These are phyloP conservation scores for Capsella rubella DNA, from an alignment of 441 rosid genomes.

Conservation along the genomic window DNA sequence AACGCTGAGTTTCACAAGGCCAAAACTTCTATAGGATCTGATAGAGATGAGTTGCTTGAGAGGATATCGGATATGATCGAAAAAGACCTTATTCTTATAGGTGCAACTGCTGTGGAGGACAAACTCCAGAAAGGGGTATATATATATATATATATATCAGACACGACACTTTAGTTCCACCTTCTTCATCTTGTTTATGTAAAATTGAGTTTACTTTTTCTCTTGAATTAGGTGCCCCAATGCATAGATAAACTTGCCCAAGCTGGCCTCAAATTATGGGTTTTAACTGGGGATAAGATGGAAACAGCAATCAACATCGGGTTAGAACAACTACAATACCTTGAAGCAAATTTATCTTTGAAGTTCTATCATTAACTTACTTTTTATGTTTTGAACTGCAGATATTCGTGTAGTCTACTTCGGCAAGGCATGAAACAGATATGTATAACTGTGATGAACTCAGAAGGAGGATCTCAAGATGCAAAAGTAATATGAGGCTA, in stretches of 20 bases:
- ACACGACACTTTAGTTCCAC: background rate
- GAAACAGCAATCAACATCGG: slow-evolving; percentile 99
- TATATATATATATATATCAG: slow-evolving; percentile 26
- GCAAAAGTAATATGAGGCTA: slow-evolving; percentile 60
- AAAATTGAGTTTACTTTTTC: slow-evolving; percentile 40
- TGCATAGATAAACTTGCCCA: slow-evolving; percentile 99
- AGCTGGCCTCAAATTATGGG: slow-evolving; percentile 99
- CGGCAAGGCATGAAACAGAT: slow-evolving; percentile 96
- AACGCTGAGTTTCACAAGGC: slow-evolving; percentile 85
- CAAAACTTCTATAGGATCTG: slow-evolving; percentile 77
- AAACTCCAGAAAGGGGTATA: slow-evolving; percentile 95
- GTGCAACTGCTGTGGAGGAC: slow-evolving; percentile 99
- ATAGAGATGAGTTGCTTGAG: slow-evolving; percentile 85
- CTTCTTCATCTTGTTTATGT: slow-evolving; percentile 25
- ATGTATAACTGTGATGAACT: slow-evolving; percentile 57
- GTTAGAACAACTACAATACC: slow-evolving; percentile 51
- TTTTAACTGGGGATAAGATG: slow-evolving; percentile 98
- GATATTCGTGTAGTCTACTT: slow-evolving; percentile 88
- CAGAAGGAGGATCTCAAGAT: slow-evolving; percentile 61
- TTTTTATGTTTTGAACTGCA: slow-evolving; percentile 52
- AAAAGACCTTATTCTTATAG: slow-evolving; percentile 86
- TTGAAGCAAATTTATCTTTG: slow-evolving; percentile 28
- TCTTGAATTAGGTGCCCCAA: slow-evolving; percentile 80
- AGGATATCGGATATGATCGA: slow-evolving; percentile 84
- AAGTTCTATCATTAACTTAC: slow-evolving; percentile 34